Conservation (phyloP, 208 protist genomes). For the Trypanosomatidae sp. region DNA sequence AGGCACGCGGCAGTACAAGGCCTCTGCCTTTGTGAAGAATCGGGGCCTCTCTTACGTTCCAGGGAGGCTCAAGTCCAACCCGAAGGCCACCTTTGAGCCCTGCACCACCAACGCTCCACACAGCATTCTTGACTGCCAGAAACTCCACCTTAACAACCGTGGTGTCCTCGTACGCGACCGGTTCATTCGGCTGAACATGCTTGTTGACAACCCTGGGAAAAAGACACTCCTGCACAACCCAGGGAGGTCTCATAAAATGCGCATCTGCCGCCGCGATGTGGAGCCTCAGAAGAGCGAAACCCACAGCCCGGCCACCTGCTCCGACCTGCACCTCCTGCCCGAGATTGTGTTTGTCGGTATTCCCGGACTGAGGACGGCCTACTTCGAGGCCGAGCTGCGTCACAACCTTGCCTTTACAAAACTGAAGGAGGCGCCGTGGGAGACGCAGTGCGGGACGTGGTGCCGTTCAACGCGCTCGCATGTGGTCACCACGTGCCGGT, state of each 20-base stretch:
- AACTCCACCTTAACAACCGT: constrained; percentile 66
- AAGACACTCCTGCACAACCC: constrained; percentile 53
- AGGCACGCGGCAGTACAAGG: constrained; percentile 43
- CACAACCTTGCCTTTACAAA: constrained; percentile 58
- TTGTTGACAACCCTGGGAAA: constrained; percentile 57
- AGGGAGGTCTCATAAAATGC: constrained; percentile 29
- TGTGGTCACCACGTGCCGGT: constrained; percentile 69
- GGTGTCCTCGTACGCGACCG: constrained; percentile 58
- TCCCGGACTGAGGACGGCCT: constrained; percentile 54
- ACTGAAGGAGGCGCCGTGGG: constrained; percentile 36
- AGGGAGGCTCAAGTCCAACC: constrained; percentile 46
- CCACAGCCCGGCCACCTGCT: constrained; percentile 42
- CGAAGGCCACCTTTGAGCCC: constrained; percentile 47
- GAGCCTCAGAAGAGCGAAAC: constrained; percentile 10
- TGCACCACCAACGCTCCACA: constrained; percentile 44
- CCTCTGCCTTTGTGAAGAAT: constrained; percentile 64
- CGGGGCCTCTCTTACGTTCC: constrained; percentile 38
- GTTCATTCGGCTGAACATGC: constrained; percentile 80
- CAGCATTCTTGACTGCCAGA: constrained; percentile 59
- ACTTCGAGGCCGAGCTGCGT: constrained; percentile 74
- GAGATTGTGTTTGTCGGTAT: constrained; percentile 69
- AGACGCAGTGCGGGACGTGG: constrained; percentile 67
- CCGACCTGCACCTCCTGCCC: constrained; percentile 60
- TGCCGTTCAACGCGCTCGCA: constrained; percentile 57
- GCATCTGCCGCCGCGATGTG: constrained; percentile 38